These are phyloP conservation scores for Acanthochlamys bracteata DNA, from an alignment of 106 monocot genomes.

Conservation along the genomic window DNA sequence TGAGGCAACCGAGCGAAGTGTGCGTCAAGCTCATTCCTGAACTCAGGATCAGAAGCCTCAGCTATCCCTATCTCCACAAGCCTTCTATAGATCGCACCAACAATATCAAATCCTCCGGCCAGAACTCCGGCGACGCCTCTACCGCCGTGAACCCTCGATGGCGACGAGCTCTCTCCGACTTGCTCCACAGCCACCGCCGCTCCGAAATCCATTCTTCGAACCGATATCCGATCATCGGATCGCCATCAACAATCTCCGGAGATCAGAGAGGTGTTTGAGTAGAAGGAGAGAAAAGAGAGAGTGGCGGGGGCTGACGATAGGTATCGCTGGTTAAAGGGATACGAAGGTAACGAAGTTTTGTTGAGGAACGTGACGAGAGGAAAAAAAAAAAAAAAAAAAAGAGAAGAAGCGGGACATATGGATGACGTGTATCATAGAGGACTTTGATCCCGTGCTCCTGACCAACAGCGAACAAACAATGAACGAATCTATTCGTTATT, in stretches of 20 bases:
- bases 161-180: conserved; percentile 62
- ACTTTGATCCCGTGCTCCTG: no score
- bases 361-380: no score
- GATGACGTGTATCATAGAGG: no score
- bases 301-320: no score
- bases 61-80: conserved; percentile 56
- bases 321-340: no score
- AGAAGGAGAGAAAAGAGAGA: no score
- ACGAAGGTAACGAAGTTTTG: no score
- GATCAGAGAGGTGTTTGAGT: no score
- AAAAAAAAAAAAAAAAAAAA: no score
- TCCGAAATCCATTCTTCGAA: neutral
- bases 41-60: conserved; percentile 41
- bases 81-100: conserved; percentile 46
- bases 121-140: neutral
- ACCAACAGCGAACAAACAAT: no score
- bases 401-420: no score
- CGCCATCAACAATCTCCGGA: neutral
- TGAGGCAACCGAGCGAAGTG: conserved; percentile 72
- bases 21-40: conserved; percentile 45
- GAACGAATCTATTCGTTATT: no score
- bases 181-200: conserved; percentile 44
- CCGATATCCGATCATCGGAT: neutral
- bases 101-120: conserved; percentile 21
- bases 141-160: conserved; percentile 22